Evolutionary conservation across 805 yeast genomes (phyloP), one percentile per base, ranked within the genome.

Genomic region (Candida taoyuanica): DNA sequence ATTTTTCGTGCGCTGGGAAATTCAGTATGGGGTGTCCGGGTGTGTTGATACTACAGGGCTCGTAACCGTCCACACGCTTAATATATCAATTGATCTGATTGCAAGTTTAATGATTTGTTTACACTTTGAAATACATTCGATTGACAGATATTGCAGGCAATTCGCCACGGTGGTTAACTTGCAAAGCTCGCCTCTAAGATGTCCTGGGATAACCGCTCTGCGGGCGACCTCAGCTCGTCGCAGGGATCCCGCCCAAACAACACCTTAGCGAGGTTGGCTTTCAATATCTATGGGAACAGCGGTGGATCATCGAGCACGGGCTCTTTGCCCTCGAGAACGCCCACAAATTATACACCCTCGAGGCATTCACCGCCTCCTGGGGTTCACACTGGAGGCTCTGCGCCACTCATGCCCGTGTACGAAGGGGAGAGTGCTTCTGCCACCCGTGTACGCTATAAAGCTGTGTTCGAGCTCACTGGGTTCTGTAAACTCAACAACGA

Each of bases 231-330:
- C 15, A 29, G 40, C 31, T 33, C 42, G 13, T 42, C 51, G 3
- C 44, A 25, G 17, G 47, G 52, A 12, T 44, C 55, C 5, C 24
- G 56, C 35, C 57, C 55, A 4, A 45, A 54, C 4, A 53, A 50
- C 35, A 46, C 56, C 0, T 58, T 74, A 42, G 75, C 81, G 5
- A 64, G 78, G 32, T 69, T 77, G 56, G 81, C 83, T 0, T 76
- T 73, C 62, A 73, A 75, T 48, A 73, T 76, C 26, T 77, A 77
- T 55, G 81, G 81, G 15, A 43, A 40, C 37, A 39, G 54, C 5
- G 51, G 62, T 17, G 25, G 34, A 2, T 21, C 34, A 15, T 48
- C 58, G 11, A 42, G 46, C 7, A 5, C 30, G 12, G 43, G 44
- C 7, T 47, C 56, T 3, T 38, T 46, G 1, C 44, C 53, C 5